Evolutionary conservation across 345 rosid species (phyloP).

Genomic region (Carallia pectinifolia): DNA sequence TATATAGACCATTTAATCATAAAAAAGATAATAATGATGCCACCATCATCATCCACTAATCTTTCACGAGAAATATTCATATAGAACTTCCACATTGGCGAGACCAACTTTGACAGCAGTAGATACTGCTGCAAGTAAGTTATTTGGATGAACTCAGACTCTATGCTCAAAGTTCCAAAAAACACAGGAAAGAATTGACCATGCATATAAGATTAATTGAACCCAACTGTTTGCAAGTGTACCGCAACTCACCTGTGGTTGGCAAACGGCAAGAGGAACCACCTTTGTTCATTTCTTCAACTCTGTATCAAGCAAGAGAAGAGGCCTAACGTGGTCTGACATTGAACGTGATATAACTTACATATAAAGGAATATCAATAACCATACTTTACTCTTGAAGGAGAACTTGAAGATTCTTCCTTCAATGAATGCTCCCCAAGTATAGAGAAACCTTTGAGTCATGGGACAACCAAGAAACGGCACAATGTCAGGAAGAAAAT

Average conservation of each 20-base stretch:
- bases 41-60: neutral
- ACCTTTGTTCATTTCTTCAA: slow-evolving; percentile 73
- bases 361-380: slow-evolving; percentile 18
- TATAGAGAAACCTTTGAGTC: slow-evolving; percentile 41
- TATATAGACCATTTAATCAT: too few relatives aligned
- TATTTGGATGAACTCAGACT: slow-evolving; percentile 39
- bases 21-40: neutral
- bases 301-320: slow-evolving; percentile 44
- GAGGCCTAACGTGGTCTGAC: slow-evolving; percentile 18
- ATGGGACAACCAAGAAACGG: slow-evolving; percentile 2
- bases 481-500: neutral
- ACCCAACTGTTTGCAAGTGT: slow-evolving; percentile 6
- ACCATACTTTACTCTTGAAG: slow-evolving; percentile 87
- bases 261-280: slow-evolving; percentile 46
- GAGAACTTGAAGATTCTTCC: slow-evolving; percentile 81
- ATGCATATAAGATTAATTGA: slow-evolving; percentile 1
- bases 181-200: slow-evolving; percentile 12
- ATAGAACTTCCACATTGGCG: slow-evolving; percentile 45
- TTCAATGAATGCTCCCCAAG: slow-evolving; percentile 62
- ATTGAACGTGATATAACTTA: slow-evolving; percentile 13
- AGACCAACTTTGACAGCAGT: slow-evolving; percentile 34
- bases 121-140: slow-evolving; percentile 32
- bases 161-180: slow-evolving; percentile 35
- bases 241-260: slow-evolving; percentile 39
- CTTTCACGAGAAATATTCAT: neutral